A percentile compares a stretch with the other conserved stretches of the same genome.
Evolutionary conservation across 2,329 filamentous ascomycete genomes (phyloP).

Genomic region (Calonectria fujianensis): DNA sequence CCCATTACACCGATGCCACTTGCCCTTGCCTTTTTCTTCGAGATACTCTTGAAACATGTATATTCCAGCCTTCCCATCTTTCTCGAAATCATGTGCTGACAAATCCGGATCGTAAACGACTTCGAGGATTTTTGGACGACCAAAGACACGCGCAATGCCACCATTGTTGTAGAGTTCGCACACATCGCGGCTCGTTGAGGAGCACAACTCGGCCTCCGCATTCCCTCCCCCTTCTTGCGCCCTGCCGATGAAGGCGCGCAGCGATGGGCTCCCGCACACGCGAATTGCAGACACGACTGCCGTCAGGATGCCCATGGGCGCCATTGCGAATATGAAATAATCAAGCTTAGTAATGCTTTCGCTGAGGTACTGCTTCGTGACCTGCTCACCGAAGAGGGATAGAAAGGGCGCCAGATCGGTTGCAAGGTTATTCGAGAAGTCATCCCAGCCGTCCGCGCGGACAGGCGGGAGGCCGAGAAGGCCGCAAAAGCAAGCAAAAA

Average conservation of each 20-base stretch:
- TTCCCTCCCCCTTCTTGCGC: slow-evolving; percentile 58
- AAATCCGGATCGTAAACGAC: slow-evolving; percentile 47
- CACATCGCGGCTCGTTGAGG: slow-evolving; percentile 62
- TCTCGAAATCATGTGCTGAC: too few relatives aligned
- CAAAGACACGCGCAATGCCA: slow-evolving; percentile 58
- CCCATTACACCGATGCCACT: too few relatives aligned
- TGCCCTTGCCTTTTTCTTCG: too few relatives aligned
- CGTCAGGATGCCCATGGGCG: slow-evolving; percentile 64
- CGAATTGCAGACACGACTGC: slow-evolving; percentile 58
- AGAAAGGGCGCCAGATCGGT: slow-evolving; percentile 60
- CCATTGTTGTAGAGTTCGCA: slow-evolving; percentile 62
- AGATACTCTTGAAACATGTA: slow-evolving; percentile 23
- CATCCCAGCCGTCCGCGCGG: too few relatives aligned
- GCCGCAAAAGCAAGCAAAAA: too few relatives aligned
- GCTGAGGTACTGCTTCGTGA: slow-evolving; percentile 63
- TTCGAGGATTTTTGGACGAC: slow-evolving; percentile 58
- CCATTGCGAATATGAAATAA: slow-evolving; percentile 59
- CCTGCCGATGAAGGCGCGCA: slow-evolving; percentile 63
- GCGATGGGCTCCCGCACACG: slow-evolving; percentile 54
- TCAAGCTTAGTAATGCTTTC: slow-evolving; percentile 56
- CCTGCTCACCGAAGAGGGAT: slow-evolving; percentile 61
- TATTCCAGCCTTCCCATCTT: background rate
- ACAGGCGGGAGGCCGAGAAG: too few relatives aligned
- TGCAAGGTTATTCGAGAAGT: slow-evolving; percentile 34
- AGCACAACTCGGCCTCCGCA: slow-evolving; percentile 63